Percentiles rank a stretch among this genome's conserved stretches.
Evolutionary conservation across 495 filamentous ascomycete genomes (phyloP).

Genomic region (Hyaloscypha hepaticicola): DNA sequence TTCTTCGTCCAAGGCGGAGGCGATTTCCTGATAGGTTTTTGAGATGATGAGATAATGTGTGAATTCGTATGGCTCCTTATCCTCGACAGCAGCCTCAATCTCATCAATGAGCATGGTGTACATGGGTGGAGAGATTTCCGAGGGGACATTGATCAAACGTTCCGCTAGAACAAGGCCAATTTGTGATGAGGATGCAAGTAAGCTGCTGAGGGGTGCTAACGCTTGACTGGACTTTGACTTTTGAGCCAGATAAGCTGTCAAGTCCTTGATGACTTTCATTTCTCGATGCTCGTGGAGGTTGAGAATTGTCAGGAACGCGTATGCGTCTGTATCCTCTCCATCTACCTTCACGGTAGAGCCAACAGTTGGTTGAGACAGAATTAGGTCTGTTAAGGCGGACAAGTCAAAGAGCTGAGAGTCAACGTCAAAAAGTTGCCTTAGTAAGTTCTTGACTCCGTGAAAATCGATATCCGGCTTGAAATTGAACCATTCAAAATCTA

Average conservation of each 20-base stretch:
- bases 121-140: conserved; percentile 90
- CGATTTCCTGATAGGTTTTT: conserved; percentile 86
- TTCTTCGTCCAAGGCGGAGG: conserved; percentile 71
- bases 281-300: conserved; percentile 80
- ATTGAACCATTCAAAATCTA: conserved; percentile 99
- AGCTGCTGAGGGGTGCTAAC: conserved; percentile 50
- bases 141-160: conserved; percentile 90
- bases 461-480: conserved; percentile 88
- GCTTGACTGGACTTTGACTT: conserved; percentile 54
- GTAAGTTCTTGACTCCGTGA: conserved; percentile 86
- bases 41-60: conserved; percentile 89
- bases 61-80: conserved; percentile 91
- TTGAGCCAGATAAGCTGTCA: conserved; percentile 69
- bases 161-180: conserved; percentile 89
- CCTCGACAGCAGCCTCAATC: conserved; percentile 83
- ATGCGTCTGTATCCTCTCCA: conserved; percentile 90
- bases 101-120: conserved; percentile 95
- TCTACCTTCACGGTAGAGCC: conserved; percentile 96
- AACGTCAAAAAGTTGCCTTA: conserved; percentile 91
- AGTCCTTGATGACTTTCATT: conserved; percentile 64
- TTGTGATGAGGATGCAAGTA: conserved; percentile 53
- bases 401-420: conserved; percentile 84
- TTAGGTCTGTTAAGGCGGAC: conserved; percentile 80
- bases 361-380: conserved; percentile 82
- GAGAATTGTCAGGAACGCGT: conserved; percentile 88